These are phyloP conservation scores for Arachis stenosperma DNA, from an alignment of 306 rosid genomes.

Conservation along the genomic window DNA sequence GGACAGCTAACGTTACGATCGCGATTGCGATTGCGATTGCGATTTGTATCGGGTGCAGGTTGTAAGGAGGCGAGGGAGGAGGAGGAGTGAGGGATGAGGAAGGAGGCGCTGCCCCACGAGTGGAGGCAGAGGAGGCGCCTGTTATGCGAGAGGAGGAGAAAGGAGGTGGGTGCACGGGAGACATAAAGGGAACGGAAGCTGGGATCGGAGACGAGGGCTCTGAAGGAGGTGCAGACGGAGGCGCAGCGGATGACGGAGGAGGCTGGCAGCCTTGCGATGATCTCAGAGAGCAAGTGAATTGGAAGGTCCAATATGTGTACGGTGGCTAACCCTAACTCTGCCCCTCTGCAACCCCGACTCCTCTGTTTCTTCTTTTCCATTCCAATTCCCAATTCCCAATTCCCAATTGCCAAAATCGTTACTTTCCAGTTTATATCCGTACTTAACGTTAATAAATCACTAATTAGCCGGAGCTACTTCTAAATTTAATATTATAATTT, in stretches of 20 bases:
- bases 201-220: not conserved
- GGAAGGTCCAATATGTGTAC: conserved; percentile 21
- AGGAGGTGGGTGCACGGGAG: conserved; percentile 29
- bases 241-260: conserved; percentile 10
- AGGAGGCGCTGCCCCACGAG: not conserved
- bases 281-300: conserved; percentile 27
- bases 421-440: too few relatives aligned
- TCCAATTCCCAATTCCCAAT: too few relatives aligned
- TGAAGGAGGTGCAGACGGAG: conserved; percentile 28
- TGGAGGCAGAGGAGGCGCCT: conserved; percentile 2
- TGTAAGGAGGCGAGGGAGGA: conserved; percentile 13
- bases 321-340: not conserved
- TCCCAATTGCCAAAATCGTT: too few relatives aligned
- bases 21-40: not conserved
- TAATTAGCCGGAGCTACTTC: too few relatives aligned
- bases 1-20: too few relatives aligned
- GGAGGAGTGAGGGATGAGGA: not conserved
- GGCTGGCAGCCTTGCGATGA: conserved; percentile 25
- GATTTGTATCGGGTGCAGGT: not conserved
- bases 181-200: conserved; percentile 15
- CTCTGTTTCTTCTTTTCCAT: too few relatives aligned
- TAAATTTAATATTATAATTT: too few relatives aligned
- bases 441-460: too few relatives aligned
- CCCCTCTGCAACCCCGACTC: not conserved
- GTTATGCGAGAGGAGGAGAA: conserved; percentile 8